Conservation (phyloP, 805 yeast genomes). For the Cyberlindnera bimundalis region DNA sequence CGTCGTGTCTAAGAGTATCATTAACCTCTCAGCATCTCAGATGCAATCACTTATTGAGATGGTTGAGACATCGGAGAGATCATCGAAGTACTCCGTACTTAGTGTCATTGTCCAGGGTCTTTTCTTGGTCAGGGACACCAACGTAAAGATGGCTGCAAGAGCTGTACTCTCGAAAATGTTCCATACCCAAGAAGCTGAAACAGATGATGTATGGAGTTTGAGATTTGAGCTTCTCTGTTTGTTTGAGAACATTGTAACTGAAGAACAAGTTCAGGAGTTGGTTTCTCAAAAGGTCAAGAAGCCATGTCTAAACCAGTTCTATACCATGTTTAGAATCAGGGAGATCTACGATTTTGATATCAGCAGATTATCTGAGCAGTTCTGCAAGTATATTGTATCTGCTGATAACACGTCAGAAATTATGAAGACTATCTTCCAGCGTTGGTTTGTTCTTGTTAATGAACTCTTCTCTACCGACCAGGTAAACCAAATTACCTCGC, state of each 20-base stretch:
- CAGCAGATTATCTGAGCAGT: constrained; percentile 16
- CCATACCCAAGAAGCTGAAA: constrained; percentile 13
- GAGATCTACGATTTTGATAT: constrained; percentile 39
- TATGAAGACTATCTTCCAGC: constrained; percentile 33
- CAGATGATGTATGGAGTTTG: constrained; percentile 41
- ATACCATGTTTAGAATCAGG: constrained; percentile 45
- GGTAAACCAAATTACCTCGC: constrained; percentile 28
- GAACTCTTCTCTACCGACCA: constrained; percentile 30
- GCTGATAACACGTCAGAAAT: constrained; percentile 13
- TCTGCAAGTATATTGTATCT: constrained; percentile 26
- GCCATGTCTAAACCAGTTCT: constrained; percentile 24
- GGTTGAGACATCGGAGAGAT: constrained; percentile 17
- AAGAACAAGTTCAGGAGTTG: constrained; percentile 23
- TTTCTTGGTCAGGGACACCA: constrained; percentile 30
- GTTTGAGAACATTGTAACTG: constrained; percentile 37
- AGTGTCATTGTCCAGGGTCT: constrained; percentile 41
- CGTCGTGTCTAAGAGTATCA: constrained; percentile 39
- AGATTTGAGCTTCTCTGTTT: constrained; percentile 46
- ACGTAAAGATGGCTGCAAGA: constrained; percentile 25
- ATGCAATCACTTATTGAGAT: constrained; percentile 28
- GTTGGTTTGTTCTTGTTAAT: constrained; percentile 56
- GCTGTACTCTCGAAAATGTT: constrained; percentile 27
- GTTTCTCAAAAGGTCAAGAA: constrained; percentile 2
- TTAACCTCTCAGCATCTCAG: constrained; percentile 47
- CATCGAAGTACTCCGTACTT: constrained; percentile 23